A percentile compares a stretch with the other conserved stretches of the same genome.
Conservation (phyloP, 2,329 filamentous ascomycete species). For the Hypomyces rosellus region DNA sequence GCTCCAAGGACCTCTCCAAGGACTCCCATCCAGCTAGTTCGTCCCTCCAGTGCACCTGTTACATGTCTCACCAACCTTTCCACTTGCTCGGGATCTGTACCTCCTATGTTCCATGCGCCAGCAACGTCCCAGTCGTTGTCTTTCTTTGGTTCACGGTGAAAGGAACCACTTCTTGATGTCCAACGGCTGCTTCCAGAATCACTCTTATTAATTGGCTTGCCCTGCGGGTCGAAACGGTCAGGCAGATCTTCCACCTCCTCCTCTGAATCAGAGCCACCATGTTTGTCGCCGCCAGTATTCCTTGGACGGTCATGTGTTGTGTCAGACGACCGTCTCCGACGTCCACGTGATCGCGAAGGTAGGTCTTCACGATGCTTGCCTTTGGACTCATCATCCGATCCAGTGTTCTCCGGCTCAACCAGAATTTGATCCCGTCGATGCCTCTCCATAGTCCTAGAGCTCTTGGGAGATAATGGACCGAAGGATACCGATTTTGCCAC, state of each 20-base stretch:
- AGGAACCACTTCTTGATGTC: constrained; percentile 36
- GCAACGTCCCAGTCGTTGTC: constrained; percentile 30
- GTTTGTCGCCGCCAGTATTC: constrained; percentile 6
- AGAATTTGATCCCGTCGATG: constrained; percentile 32
- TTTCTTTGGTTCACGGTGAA: constrained; percentile 31
- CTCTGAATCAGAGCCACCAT: constrained; percentile 21
- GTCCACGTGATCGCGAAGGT: constrained; percentile 13
- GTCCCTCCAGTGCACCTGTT: constrained; percentile 24
- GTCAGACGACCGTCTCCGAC: constrained; percentile 27
- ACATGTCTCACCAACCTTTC: constrained; percentile 29
- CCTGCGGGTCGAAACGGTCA: constrained; percentile 40
- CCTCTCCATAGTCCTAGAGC: constrained; percentile 37
- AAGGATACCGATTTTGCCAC: constrained; percentile 39
- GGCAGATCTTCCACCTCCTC: constrained; percentile 32
- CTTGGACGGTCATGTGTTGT: constrained; percentile 27
- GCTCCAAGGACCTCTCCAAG: constrained; percentile 19
- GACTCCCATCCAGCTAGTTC: constrained; percentile 19
- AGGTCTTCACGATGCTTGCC: constrained; percentile 16
- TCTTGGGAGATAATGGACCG: constrained; percentile 44
- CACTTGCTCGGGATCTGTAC: constrained; percentile 36
- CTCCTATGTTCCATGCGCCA: constrained; percentile 40
- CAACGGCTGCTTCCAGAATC: constrained; percentile 15
- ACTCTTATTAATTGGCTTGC: constrained; percentile 31
- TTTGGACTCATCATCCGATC: constrained; percentile 13
- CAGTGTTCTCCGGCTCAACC: constrained; percentile 14